Evolutionary conservation across 345 rosid species (phyloP), one percentile per base, ranked within the genome.

Genomic region (Gossypioides kirkii): DNA sequence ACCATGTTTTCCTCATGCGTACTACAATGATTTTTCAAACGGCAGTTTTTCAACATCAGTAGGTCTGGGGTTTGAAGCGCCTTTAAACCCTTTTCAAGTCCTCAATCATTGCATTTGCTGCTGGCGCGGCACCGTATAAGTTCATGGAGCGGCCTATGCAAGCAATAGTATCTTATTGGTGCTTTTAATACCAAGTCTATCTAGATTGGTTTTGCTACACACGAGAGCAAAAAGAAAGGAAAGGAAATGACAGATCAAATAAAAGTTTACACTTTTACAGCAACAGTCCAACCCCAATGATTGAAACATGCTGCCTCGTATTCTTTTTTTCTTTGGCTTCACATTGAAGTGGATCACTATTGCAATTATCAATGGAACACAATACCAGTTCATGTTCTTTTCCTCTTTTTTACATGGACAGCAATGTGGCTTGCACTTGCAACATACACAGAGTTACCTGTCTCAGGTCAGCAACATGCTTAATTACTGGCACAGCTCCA

Each of bases 21-120:
- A 9, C 10, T 23, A 38, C n/a, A 62, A 62, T 62, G 7, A 10
- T 28, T 38, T 4, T 0, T 55, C 7, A 45, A 56, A 46, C 50
- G 70, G 76, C 83, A 80, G 81, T 77, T 82, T 55, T 80, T 32
- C 81, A 53, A 73, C 76, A 26, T 42, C 77, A 10, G 61, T 82
- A 53, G 81, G 17, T 69, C 77, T 42, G 82, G 71, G 47, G 72
- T 79, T 20, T 52, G 60, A 73, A 64, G 66, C 63, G 16, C 11
- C 3, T 45, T 61, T 43, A 10, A 10, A 43, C 13, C 47, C 47
- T 8, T 43, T 50, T 78, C n/a, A 76, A 78, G 80, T 83, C 80
- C 12, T 73, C 78, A 6, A 55, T 76, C 32, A 63, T 67, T 43
- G 81, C 81, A 8, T 65, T 78, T 32, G 38, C 38, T 32, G 38